Percentiles rank a stretch among this genome's conserved stretches.
Conservation (phyloP, 441 rosid genomes). For the Syzygium malaccense region DNA sequence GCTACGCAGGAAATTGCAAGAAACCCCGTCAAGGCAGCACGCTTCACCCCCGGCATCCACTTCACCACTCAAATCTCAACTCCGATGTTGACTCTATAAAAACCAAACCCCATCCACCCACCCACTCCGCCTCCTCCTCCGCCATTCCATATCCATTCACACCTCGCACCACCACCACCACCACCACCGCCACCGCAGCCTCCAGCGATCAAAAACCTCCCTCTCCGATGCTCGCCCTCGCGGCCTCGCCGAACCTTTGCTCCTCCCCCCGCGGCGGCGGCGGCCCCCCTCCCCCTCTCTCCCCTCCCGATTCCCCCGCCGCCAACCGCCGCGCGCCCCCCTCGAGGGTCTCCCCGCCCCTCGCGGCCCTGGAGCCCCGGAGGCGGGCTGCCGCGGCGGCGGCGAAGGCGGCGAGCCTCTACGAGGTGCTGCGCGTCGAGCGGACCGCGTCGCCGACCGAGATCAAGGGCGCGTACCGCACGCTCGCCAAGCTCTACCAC, state of each 20-base stretch:
- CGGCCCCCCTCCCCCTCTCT: neutral
- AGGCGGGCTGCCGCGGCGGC: neutral
- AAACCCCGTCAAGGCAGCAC: neutral
- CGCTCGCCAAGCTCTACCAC: constrained; percentile 70
- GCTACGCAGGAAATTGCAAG: neutral
- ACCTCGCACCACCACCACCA: neutral
- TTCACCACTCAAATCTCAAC: neutral
- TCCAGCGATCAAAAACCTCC: neutral
- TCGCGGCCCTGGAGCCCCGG: neutral
- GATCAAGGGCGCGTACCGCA: constrained; percentile 76
- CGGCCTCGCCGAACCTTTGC: neutral
- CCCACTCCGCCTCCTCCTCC: neutral
- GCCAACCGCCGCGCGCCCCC: neutral
- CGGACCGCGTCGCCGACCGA: constrained; percentile 59
- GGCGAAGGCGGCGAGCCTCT: constrained; percentile 27
- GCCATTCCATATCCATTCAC: neutral
- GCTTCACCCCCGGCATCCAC: neutral
- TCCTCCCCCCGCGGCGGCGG: neutral
- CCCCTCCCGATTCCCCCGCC: neutral
- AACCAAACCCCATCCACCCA: neutral
- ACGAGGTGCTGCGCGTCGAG: constrained; percentile 58
- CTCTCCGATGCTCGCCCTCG: neutral
- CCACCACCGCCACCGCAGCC: neutral
- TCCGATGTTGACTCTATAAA: neutral
- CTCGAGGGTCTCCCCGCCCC: neutral